These are phyloP conservation scores for Phyllostachys edulis DNA, from an alignment of 176 grass and related monocot species.

Conservation along the genomic window DNA sequence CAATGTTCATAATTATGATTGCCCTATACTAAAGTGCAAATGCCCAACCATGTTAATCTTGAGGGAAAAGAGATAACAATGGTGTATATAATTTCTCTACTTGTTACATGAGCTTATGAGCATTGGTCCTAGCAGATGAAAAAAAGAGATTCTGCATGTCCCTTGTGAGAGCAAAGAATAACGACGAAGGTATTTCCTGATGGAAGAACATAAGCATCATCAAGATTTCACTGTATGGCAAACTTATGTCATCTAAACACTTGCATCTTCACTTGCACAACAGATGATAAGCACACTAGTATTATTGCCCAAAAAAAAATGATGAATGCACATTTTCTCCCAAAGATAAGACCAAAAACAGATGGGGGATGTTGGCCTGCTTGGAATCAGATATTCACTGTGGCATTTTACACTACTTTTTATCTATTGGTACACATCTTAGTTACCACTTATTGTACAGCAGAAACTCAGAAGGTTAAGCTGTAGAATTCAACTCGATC, in stretches of 20 bases:
- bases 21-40: background rate
- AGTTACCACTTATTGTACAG: background rate
- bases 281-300: background rate
- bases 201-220: background rate
- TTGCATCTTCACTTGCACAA: conserved; percentile 14
- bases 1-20: conserved; percentile 1
- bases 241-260: background rate
- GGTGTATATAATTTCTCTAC: background rate
- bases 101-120: conserved; percentile 12
- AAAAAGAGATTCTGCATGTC: background rate
- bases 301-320: background rate
- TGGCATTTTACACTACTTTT: background rate
- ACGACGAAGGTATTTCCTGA: background rate
- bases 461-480: background rate
- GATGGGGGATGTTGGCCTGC: background rate
- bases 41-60: background rate
- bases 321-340: background rate
- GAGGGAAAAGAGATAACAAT: background rate
- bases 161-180: conserved; percentile 14
- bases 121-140: conserved; percentile 2
- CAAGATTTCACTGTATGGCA: background rate
- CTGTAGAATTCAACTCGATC: background rate
- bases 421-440: background rate
- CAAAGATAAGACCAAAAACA: background rate
- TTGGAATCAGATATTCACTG: background rate